phyloP scores from a whole-genome alignment of 2,329 filamentous ascomycete genomes.

The Aspergillus sojae region DNA sequence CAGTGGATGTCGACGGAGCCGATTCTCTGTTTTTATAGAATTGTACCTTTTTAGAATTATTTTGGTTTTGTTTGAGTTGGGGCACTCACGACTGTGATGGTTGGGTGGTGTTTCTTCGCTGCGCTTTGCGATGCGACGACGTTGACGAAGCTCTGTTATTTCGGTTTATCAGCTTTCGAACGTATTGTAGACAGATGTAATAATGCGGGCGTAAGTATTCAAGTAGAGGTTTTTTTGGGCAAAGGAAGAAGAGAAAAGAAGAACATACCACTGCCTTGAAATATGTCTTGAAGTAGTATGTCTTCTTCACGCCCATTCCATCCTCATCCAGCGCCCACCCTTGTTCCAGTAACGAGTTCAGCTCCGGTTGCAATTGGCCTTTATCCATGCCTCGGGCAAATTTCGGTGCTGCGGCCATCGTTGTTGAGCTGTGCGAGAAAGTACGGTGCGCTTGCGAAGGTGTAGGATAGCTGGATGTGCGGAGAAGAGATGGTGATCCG shows the following conservation, averaged over 20 bases:
- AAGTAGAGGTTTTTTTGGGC: neutral
- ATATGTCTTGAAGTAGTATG: constrained; percentile 43
- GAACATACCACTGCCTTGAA: constrained; percentile 42
- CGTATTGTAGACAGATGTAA: neutral
- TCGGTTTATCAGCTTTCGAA: neutral
- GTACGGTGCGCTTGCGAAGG: neutral
- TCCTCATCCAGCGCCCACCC: constrained; percentile 40
- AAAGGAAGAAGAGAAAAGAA: neutral
- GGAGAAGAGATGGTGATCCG: neutral
- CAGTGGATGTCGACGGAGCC: constrained; percentile 43
- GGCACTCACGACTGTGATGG: constrained; percentile 38
- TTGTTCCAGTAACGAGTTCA: constrained; percentile 29
- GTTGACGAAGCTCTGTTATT: constrained; percentile 39
- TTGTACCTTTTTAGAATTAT: constrained; percentile 11
- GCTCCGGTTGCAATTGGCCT: constrained; percentile 26
- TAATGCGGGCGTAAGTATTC: neutral
- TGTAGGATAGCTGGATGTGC: neutral
- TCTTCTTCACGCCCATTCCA: constrained; percentile 39
- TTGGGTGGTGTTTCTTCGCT: constrained; percentile 42
- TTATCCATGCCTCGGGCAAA: constrained; percentile 35
- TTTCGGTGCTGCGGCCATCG: constrained; percentile 21
- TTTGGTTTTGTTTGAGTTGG: neutral
- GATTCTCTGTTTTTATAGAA: constrained; percentile 28
- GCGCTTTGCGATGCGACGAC: constrained; percentile 41
- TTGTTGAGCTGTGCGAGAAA: constrained; percentile 23